Evolutionary conservation across 2,329 filamentous ascomycete species (phyloP).

Genomic region (Chaetomiaceae sp.): DNA sequence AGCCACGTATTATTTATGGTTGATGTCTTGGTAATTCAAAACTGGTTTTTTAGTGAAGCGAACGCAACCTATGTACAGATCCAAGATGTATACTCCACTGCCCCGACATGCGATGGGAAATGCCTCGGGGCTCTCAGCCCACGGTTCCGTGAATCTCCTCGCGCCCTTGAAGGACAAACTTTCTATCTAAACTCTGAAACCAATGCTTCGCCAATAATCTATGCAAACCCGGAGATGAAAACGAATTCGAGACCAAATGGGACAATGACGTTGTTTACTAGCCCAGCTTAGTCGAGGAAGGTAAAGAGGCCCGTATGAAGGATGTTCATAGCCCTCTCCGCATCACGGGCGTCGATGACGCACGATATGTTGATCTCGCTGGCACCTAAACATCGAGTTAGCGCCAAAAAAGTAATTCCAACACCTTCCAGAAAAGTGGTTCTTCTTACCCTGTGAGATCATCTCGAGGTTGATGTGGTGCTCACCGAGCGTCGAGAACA

Average conservation of each 20-base stretch:
- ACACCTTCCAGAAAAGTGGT: slow-evolving; percentile 13
- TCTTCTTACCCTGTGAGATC: slow-evolving; percentile 92
- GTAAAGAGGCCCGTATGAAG: slow-evolving; percentile 96
- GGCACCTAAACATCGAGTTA: slow-evolving; percentile 57
- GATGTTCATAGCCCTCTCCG: slow-evolving; percentile 90
- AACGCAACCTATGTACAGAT: slow-evolving; percentile 2
- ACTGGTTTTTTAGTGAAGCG: neutral
- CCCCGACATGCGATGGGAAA: too few species aligned
- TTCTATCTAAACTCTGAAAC: neutral
- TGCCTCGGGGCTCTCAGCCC: neutral
- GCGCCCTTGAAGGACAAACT: neutral
- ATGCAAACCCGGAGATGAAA: neutral
- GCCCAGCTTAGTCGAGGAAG: slow-evolving; percentile 66
- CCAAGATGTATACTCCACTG: neutral
- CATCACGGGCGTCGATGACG: slow-evolving; percentile 87
- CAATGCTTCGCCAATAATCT: neutral
- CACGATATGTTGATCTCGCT: slow-evolving; percentile 99
- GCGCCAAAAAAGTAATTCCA: too few species aligned
- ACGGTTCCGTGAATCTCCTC: neutral
- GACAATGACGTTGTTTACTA: neutral
- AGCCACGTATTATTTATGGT: too few species aligned
- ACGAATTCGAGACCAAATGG: too few species aligned
- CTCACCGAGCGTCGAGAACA: slow-evolving; percentile 92
- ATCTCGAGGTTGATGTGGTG: slow-evolving; percentile 97
- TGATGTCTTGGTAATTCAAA: too few species aligned